Percentiles rank a stretch among this genome's conserved stretches.
phyloP scores from a whole-genome alignment of 495 filamentous ascomycete genomes.

The Annulohypoxylon bovei region DNA sequence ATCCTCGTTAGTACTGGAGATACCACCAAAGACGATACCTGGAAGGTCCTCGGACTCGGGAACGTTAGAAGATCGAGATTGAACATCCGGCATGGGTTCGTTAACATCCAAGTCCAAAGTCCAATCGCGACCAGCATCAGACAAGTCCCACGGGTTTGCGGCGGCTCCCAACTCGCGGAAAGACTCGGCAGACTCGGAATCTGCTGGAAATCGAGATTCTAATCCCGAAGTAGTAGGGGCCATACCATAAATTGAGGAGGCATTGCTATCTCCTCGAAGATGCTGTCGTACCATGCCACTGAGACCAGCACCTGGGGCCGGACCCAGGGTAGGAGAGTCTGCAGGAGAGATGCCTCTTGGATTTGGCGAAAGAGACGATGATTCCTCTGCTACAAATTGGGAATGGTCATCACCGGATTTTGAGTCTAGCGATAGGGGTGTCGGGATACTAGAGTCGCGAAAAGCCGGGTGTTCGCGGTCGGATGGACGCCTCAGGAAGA shows the following conservation, averaged over 20 bases:
- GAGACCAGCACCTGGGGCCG: slow-evolving; percentile 67
- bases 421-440: slow-evolving; percentile 47
- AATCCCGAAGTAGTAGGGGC: slow-evolving; percentile 42
- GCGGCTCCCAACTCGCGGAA: slow-evolving; percentile 45
- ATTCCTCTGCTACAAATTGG: slow-evolving; percentile 36
- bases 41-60: slow-evolving; percentile 62
- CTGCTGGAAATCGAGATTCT: slow-evolving; percentile 53
- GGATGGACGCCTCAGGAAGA: slow-evolving; percentile 51
- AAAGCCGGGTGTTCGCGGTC: slow-evolving; percentile 60
- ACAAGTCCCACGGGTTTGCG: slow-evolving; percentile 64
- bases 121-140: slow-evolving; percentile 36
- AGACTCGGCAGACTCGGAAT: slow-evolving; percentile 31
- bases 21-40: slow-evolving; percentile 65
- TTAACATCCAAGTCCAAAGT: slow-evolving; percentile 43
- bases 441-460: slow-evolving; percentile 50
- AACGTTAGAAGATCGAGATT: slow-evolving; percentile 35
- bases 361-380: slow-evolving; percentile 38
- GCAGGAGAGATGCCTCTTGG: slow-evolving; percentile 46
- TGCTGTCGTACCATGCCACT: slow-evolving; percentile 88
- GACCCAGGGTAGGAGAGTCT: slow-evolving; percentile 86
- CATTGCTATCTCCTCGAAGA: slow-evolving; percentile 81
- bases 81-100: slow-evolving; percentile 41
- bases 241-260: slow-evolving; percentile 76
- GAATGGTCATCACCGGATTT: slow-evolving; percentile 39
- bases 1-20: slow-evolving; percentile 60